Evolutionary conservation across 352 stramenopile genomes (phyloP).

Genomic region (Heterotrichella gracilis): DNA sequence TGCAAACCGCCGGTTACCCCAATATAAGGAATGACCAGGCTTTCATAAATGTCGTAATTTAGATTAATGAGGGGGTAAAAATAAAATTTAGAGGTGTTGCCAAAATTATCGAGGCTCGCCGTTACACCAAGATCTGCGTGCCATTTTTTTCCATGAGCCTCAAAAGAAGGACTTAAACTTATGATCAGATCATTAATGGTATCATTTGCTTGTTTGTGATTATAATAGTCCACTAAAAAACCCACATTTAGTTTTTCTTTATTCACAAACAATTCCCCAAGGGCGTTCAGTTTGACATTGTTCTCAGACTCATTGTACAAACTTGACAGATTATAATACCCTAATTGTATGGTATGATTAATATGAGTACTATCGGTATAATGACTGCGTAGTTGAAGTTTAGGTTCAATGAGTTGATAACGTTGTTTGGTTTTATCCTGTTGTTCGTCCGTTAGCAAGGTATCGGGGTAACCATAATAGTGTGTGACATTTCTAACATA

Average conservation of each 20-base stretch:
- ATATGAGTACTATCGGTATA: background rate
- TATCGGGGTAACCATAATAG: background rate
- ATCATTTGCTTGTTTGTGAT: background rate
- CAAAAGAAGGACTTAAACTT: background rate
- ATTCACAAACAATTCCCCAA: background rate
- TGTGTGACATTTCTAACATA: background rate
- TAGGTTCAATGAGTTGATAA: constrained; percentile 1
- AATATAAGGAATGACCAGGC: background rate
- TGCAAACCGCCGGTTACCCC: background rate
- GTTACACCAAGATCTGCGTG: background rate
- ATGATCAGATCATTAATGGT: background rate
- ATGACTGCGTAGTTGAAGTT: background rate
- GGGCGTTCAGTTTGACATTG: background rate
- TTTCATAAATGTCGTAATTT: background rate
- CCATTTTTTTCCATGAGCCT: background rate
- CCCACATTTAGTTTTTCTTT: constrained; percentile 10
- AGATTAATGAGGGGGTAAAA: background rate
- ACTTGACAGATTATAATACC: background rate
- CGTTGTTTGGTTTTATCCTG: background rate
- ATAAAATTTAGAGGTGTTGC: background rate
- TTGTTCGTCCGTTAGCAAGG: background rate
- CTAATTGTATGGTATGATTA: background rate
- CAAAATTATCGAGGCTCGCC: background rate
- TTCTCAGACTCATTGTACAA: background rate
- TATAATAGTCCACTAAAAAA: background rate